Conservation (phyloP, 257 asterid species). For the Osmanthus fragrans region DNA sequence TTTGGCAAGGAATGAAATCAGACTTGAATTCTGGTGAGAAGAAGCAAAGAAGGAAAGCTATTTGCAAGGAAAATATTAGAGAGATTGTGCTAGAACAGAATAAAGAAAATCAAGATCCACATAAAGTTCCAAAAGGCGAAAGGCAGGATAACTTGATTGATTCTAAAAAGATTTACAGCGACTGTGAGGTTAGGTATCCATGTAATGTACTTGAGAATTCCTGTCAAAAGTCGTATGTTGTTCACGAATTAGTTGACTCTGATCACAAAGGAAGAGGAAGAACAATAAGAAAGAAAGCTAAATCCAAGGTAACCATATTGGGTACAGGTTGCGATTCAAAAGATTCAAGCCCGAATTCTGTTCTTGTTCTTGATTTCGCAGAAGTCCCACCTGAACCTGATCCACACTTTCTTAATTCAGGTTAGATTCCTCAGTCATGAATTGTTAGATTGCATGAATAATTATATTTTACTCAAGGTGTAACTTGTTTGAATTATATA, state of each 20-base stretch:
- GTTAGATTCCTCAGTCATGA: slow-evolving; percentile 28
- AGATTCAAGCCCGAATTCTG: slow-evolving; percentile 69
- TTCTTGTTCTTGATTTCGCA: slow-evolving; percentile 60
- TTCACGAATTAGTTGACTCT: neutral
- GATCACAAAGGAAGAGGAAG: slow-evolving; percentile 12
- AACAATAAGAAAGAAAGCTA: slow-evolving; percentile 18
- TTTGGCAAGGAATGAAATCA: slow-evolving; percentile 21
- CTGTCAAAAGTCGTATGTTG: neutral
- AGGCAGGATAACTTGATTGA: neutral
- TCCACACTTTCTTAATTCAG: slow-evolving; percentile 43
- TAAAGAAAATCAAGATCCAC: slow-evolving; percentile 38
- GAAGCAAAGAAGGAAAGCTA: slow-evolving; percentile 12
- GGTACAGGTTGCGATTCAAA: slow-evolving; percentile 45
- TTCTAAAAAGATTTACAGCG: too few species aligned
- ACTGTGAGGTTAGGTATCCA: neutral
- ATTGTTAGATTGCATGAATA: neutral
- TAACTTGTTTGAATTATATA: slow-evolving; percentile 18
- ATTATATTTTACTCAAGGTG: neutral
- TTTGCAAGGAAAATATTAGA: slow-evolving; percentile 27
- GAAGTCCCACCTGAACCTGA: slow-evolving; percentile 42
- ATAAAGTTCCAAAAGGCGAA: neutral
- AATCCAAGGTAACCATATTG: slow-evolving; percentile 17
- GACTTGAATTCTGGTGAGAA: slow-evolving; percentile 9
- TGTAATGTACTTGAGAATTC: slow-evolving; percentile 32
- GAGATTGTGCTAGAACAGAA: slow-evolving; percentile 8